Percentiles rank a stretch among this genome's conserved stretches.
Evolutionary conservation across 441 rosid genomes (phyloP).

Genomic region (Populus hybrid): DNA sequence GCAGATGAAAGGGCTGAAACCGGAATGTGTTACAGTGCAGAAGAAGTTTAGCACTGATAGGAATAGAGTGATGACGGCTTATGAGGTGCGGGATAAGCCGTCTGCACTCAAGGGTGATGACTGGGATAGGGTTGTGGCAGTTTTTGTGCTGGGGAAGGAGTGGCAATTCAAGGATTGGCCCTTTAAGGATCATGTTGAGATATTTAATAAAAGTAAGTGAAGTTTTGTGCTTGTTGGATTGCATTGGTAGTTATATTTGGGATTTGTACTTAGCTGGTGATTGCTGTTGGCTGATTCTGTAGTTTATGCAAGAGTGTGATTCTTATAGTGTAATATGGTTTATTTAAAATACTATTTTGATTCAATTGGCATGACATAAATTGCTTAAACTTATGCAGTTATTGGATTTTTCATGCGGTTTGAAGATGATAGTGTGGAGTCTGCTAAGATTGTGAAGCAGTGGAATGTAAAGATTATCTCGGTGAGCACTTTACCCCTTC

Average conservation of each 20-base stretch:
- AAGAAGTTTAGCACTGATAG: conserved; percentile 94
- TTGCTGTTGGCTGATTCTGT: background rate
- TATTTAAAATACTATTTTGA: background rate
- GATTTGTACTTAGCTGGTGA: background rate
- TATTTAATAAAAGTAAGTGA: conserved; percentile 80
- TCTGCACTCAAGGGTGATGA: conserved; percentile 78
- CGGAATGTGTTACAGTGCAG: conserved; percentile 90
- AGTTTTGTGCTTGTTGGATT: conserved; percentile 1
- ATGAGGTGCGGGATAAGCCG: conserved; percentile 94
- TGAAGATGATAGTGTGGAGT: conserved; percentile 94
- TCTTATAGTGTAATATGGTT: background rate
- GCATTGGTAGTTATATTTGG: background rate
- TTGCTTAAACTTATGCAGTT: conserved; percentile 43
- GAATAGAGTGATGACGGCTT: conserved; percentile 82
- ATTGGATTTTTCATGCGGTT: conserved; percentile 87
- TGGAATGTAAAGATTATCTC: conserved; percentile 97
- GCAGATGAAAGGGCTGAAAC: conserved; percentile 79
- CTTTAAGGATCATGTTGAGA: conserved; percentile 89
- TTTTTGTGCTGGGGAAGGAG: conserved; percentile 89
- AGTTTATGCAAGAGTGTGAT: background rate
- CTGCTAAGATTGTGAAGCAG: conserved; percentile 88
- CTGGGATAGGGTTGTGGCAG: conserved; percentile 94
- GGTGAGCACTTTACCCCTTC: conserved; percentile 36
- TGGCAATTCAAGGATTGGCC: conserved; percentile 99
- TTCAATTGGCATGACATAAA: background rate